A percentile compares a stretch with the other conserved stretches of the same genome.
phyloP scores from a whole-genome alignment of 1,284 basidiomycete species.

The Moniliophthora roreri region DNA sequence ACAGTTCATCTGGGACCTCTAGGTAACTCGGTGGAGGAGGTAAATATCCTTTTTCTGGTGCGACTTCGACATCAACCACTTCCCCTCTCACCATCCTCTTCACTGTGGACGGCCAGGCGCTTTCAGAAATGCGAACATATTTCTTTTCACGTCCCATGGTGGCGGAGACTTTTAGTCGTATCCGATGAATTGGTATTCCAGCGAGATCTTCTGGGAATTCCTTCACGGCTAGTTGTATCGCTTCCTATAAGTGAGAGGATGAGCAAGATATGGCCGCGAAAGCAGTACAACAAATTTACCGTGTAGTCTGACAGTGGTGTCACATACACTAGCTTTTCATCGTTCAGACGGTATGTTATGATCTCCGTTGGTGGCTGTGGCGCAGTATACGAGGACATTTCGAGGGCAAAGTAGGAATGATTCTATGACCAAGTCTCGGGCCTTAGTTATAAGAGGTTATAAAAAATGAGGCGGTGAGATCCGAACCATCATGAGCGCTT shows the following conservation, averaged over 20 bases:
- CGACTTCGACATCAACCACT: constrained; percentile 49
- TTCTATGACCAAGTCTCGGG: no score
- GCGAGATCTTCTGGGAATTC: constrained; percentile 47
- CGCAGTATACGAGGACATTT: constrained; percentile 23
- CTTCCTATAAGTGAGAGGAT: constrained; percentile 38
- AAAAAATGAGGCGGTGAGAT: no score
- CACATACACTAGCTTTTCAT: constrained; percentile 51
- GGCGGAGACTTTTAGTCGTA: constrained; percentile 45
- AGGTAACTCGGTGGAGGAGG: constrained; percentile 8
- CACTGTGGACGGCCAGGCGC: constrained; percentile 53
- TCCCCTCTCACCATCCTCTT: constrained; percentile 48
- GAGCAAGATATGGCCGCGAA: background rate
- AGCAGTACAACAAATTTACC: constrained; percentile 29
- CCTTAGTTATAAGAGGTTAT: no score
- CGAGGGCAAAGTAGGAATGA: no score
- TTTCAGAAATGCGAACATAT: constrained; percentile 50
- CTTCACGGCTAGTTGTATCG: constrained; percentile 48
- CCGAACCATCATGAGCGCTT: no score
- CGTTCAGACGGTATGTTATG: constrained; percentile 48
- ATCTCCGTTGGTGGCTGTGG: constrained; percentile 34
- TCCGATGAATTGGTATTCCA: constrained; percentile 35
- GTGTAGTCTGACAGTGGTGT: constrained; percentile 44
- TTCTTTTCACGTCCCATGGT: constrained; percentile 30
- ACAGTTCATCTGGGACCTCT: constrained; percentile 2
- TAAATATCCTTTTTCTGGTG: constrained; percentile 13